A percentile compares a stretch with the other conserved stretches of the same genome.
Evolutionary conservation across 768 basidiomycete genomes (phyloP).

Genomic region (Cystoderma amianthinum): DNA sequence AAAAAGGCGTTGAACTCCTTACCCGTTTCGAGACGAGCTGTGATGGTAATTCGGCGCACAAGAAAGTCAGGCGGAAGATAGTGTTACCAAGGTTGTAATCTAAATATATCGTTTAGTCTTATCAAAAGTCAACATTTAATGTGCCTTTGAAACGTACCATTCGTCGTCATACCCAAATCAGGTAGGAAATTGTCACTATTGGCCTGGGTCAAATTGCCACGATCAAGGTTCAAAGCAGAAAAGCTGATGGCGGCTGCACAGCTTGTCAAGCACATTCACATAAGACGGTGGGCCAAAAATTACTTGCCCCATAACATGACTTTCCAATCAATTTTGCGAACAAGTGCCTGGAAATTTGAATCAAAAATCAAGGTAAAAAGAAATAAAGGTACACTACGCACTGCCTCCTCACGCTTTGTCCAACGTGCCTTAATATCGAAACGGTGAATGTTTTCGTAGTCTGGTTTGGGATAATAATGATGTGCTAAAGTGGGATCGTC

Average conservation of each 20-base stretch:
- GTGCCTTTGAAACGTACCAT: conserved; percentile 18
- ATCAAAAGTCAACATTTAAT: neutral
- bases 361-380: neutral
- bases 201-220: conserved; percentile 48
- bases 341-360: conserved; percentile 33
- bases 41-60: conserved; percentile 54
- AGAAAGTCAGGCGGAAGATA: conserved; percentile 42
- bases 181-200: conserved; percentile 53
- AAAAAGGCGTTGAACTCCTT: conserved; percentile 6
- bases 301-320: conserved; percentile 41
- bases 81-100: conserved; percentile 54
- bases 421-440: conserved; percentile 54
- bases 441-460: conserved; percentile 49
- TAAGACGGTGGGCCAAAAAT: too few relatives aligned
- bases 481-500: conserved; percentile 39
- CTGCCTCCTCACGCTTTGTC: conserved; percentile 51
- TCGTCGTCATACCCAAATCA: conserved; percentile 45
- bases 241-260: conserved; percentile 42
- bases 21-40: conserved; percentile 57
- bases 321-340: conserved; percentile 55
- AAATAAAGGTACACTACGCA: conserved; percentile 10
- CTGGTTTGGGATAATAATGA: conserved; percentile 40
- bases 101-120: conserved; percentile 9
- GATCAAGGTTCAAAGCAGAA: conserved; percentile 47
- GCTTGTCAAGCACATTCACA: neutral